These are phyloP conservation scores for Penicillium subrubescens DNA, from an alignment of 495 filamentous ascomycete genomes.

Conservation along the genomic window DNA sequence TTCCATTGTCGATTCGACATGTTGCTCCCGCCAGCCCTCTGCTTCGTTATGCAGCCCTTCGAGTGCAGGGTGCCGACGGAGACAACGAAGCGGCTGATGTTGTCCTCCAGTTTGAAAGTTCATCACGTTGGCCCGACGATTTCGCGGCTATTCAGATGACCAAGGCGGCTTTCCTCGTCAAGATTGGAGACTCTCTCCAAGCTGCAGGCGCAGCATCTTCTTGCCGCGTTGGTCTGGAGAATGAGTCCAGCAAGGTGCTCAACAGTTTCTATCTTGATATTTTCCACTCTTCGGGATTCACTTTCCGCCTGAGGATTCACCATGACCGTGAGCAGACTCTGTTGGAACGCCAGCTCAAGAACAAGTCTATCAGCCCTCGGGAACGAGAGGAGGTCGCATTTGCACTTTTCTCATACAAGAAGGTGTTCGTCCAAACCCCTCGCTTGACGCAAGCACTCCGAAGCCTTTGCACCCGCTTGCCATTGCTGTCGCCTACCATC, in stretches of 20 bases:
- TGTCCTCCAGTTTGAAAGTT: slow-evolving; percentile 89
- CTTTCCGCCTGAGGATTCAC: slow-evolving; percentile 59
- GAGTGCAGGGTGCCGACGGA: slow-evolving; percentile 35
- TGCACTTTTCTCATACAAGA: slow-evolving; percentile 70
- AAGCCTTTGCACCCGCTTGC: slow-evolving; percentile 77
- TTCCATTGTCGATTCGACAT: slow-evolving; percentile 80
- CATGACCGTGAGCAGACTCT: slow-evolving; percentile 84
- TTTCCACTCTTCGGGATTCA: slow-evolving; percentile 64
- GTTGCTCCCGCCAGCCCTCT: slow-evolving; percentile 70
- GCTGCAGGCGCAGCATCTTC: slow-evolving; percentile 51
- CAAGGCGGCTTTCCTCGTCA: slow-evolving; percentile 88
- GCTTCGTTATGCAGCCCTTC: slow-evolving; percentile 71
- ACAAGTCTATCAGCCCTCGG: slow-evolving; percentile 62
- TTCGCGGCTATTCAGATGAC: slow-evolving; percentile 87
- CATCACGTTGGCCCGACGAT: slow-evolving; percentile 90
- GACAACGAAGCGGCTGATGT: slow-evolving; percentile 59
- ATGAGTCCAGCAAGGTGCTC: slow-evolving; percentile 60
- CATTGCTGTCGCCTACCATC: slow-evolving; percentile 78
- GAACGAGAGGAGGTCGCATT: slow-evolving; percentile 65
- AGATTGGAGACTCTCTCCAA: slow-evolving; percentile 72
- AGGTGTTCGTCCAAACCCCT: slow-evolving; percentile 69
- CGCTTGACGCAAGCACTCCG: slow-evolving; percentile 79
- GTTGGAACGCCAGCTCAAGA: slow-evolving; percentile 75
- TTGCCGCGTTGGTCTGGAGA: slow-evolving; percentile 79
- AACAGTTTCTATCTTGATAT: slow-evolving; percentile 88